phyloP scores from a whole-genome alignment of 2,329 filamentous ascomycete species.

The Chaetomiaceae sp. region DNA sequence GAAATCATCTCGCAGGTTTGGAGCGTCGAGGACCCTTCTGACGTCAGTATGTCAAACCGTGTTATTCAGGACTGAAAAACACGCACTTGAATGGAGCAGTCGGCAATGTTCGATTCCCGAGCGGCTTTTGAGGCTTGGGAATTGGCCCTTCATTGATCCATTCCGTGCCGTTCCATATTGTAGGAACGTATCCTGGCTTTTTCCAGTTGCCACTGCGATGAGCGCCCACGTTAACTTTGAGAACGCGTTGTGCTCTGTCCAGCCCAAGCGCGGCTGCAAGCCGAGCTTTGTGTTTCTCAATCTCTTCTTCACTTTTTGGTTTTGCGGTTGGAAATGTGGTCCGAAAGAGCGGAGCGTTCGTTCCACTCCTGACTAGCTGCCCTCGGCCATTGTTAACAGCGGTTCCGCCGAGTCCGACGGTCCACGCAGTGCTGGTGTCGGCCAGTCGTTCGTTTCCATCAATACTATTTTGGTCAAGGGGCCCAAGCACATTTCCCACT shows the following conservation, averaged over 20 bases:
- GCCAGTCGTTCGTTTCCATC: conserved; percentile 41
- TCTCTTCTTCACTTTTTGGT: conserved; percentile 52
- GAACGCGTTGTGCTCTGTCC: conserved; percentile 62
- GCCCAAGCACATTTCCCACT: conserved; percentile 29
- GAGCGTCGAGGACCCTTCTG: conserved; percentile 75
- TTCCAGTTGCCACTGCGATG: conserved; percentile 17
- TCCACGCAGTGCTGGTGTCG: conserved; percentile 70
- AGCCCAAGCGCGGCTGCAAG: conserved; percentile 79
- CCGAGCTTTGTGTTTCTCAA: conserved; percentile 65
- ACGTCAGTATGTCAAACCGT: not conserved
- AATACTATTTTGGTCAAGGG: conserved; percentile 25
- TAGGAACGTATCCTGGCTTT: conserved; percentile 13
- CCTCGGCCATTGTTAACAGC: conserved; percentile 61
- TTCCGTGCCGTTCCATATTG: conserved; percentile 42
- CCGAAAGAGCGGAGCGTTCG: conserved; percentile 63
- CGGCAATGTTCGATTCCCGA: conserved; percentile 51
- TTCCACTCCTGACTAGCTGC: conserved; percentile 62
- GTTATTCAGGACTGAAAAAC: not conserved
- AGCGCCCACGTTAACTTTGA: conserved; percentile 48
- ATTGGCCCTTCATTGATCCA: conserved; percentile 34
- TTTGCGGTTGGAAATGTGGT: conserved; percentile 44
- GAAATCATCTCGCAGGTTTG: conserved; percentile 86
- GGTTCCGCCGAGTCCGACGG: conserved; percentile 59
- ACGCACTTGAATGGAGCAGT: conserved; percentile 72
- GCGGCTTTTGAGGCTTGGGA: conserved; percentile 13